Base-by-base conservation (phyloP, 2,329 filamentous ascomycete genomes). In the Colletotrichum zoysiae region DNA sequence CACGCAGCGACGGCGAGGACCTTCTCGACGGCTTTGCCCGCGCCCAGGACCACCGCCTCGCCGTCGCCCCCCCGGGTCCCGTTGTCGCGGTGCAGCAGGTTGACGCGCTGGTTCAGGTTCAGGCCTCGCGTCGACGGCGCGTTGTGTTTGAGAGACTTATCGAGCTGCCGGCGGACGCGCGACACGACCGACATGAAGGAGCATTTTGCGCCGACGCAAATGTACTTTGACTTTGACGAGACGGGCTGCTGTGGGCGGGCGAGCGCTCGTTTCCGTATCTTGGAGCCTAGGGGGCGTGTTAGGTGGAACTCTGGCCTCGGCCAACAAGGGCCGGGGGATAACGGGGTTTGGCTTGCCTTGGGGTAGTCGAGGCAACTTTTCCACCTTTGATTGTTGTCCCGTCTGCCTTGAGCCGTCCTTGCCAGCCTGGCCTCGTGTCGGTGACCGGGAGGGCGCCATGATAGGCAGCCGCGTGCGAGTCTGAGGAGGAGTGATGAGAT, bases 111-210 rank as follows among this genome's bases (percentile, higher is more conserved):
- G 53, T 84, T 79, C 4, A 89, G 79, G 7, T 84, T 82, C 50
- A 84, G 76, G 56, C 84, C 81, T 74, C 84, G 84, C 51, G 82
- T 83, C 5, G 78, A 77, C 33, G 88, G 85, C 65, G 87, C 87
- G 2, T 87, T 79, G 16, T 80, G 60, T 48, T 78, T 81, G 16
- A 86, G 83, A 5, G 87, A 85, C 48, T 86, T 84, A 56, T 88
- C 83, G 5, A 95, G 88, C 1, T 90, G 86, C 71, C 89, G 89
- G 72, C 89, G 88, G 18, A 91, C 87, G 62, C 92, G 90, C 76
- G 89, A 90, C 16, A 93, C 86, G 5, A 89, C 85, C 14, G 91
- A 88, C 80, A 93, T 88, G 83, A 93, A 93, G 8, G 91, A 90
- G 0, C 91, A 90, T 48, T 84, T 84, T 51, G 87, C 81, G 48